Evolutionary conservation across 345 rosid species (phyloP), one percentile per base, ranked within the genome.

Genomic region (Gossypium herbaceum): DNA sequence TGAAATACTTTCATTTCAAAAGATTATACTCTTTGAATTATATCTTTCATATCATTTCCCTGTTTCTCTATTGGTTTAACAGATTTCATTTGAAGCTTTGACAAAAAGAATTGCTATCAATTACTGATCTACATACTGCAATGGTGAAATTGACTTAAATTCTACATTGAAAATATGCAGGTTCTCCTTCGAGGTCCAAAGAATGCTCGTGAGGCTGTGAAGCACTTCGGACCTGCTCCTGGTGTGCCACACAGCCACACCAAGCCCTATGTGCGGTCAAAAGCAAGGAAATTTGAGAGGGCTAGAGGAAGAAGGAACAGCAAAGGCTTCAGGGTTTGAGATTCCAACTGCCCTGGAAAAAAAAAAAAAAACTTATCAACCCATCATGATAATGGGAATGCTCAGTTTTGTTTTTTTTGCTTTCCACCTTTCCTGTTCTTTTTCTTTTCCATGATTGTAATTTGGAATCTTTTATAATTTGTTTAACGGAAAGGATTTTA

Each of bases 231-330:
- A 62, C 91, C 91, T 5, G 95, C 95, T 39, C 95, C 92, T 45
- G 92, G 95, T 83, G 92, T 90, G 62, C 95, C 95, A 19, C 95
- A 88, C 84, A 88, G 88, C 83, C 91, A 87, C 80, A 81, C 89
- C 73, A 90, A 87, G 76, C 92, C 95, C 9, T 87, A 87, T 68
- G 91, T 90, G 45, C 86, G 89, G 20, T 67, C 89, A 3, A 86
- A 84, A 85, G 92, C 89, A 60, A 83, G 89, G 72, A 88, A 90
- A 79, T 87, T 88, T 78, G 91, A 89, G 82, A 90, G 65, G 76
- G 92, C 90, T 44, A 83, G 97, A 77, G 92, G 95, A 59, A 88
- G 73, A 84, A 86, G 94, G 81, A 90, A 86, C 79, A 87, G 89
- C 85, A 84, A 82, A 79, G 91, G 93, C 29, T 88, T 88, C 79